Evolutionary conservation across 805 yeast species (phyloP).

Genomic region (Gaillardinia entomophila): DNA sequence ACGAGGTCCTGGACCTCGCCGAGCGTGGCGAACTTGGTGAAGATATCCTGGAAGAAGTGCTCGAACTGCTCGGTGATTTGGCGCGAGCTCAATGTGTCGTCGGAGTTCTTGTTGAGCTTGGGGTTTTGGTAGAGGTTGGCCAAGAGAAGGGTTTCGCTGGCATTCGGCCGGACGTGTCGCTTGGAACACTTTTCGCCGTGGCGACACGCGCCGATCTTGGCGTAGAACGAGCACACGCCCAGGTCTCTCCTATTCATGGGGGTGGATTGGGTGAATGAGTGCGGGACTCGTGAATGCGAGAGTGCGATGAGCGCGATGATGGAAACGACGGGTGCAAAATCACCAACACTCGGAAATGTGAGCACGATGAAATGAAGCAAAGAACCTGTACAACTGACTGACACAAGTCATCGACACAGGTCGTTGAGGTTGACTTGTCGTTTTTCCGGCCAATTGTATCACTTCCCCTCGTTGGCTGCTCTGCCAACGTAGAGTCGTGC

Average conservation of each 20-base stretch:
- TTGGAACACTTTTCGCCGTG: constrained; percentile 87
- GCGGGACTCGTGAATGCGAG: no score
- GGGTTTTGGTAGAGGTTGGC: constrained; percentile 65
- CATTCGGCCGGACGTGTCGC: constrained; percentile 59
- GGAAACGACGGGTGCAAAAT: no score
- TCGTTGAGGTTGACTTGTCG: no score
- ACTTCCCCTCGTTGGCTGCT: no score
- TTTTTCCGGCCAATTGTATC: no score
- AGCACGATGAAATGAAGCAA: no score
- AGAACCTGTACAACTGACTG: no score
- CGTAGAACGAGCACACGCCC: constrained; percentile 51
- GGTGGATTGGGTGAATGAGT: no score
- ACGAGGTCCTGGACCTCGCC: constrained; percentile 57
- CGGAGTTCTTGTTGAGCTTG: constrained; percentile 29
- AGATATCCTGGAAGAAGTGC: constrained; percentile 66
- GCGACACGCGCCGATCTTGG: constrained; percentile 86
- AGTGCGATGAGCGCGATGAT: no score
- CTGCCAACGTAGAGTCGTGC: no score
- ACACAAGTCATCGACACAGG: no score
- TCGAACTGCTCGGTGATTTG: constrained; percentile 47
- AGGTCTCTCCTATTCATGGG: not conserved
- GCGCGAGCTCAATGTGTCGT: constrained; percentile 24
- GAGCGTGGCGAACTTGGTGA: constrained; percentile 47
- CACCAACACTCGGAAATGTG: no score
- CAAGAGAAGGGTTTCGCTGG: constrained; percentile 60